Evolutionary conservation across 805 yeast genomes (phyloP).

Genomic region (Pichia membranifaciens): DNA sequence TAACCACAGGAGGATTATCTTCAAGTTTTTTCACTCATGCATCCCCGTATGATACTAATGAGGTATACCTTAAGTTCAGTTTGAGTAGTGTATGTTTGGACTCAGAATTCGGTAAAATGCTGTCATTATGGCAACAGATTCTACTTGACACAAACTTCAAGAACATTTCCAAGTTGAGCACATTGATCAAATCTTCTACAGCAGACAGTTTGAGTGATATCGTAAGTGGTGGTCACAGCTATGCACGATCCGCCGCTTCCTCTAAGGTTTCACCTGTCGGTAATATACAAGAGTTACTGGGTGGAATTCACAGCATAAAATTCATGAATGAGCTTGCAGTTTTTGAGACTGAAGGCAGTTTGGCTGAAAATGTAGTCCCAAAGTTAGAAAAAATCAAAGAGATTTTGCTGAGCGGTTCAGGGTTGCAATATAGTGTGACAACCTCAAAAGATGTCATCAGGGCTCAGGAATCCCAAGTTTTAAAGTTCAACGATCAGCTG

Average conservation of each 20-base stretch:
- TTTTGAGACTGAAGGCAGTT: constrained; percentile 43
- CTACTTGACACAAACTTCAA: constrained; percentile 61
- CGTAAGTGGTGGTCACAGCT: constrained; percentile 84
- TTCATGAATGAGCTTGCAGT: constrained; percentile 57
- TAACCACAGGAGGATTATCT: constrained; percentile 78
- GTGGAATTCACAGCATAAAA: constrained; percentile 74
- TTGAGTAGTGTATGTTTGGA: constrained; percentile 67
- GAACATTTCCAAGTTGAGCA: constrained; percentile 61
- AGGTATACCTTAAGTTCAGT: constrained; percentile 48
- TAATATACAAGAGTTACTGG: constrained; percentile 54
- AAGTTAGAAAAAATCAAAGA: constrained; percentile 49
- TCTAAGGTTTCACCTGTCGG: constrained; percentile 57
- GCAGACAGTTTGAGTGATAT: constrained; percentile 73
- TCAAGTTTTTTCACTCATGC: constrained; percentile 54
- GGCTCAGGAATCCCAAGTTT: constrained; percentile 33
- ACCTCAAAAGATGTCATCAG: constrained; percentile 43
- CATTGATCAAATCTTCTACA: constrained; percentile 66
- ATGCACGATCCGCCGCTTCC: constrained; percentile 63
- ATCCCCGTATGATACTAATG: constrained; percentile 43
- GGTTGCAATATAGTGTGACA: constrained; percentile 50
- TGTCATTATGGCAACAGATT: constrained; percentile 64
- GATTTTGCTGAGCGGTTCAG: constrained; percentile 36
- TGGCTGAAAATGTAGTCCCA: constrained; percentile 58
- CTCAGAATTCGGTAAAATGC: constrained; percentile 53
- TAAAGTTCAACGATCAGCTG: constrained; percentile 26